Evolutionary conservation across 805 yeast species (phyloP).

Genomic region (Yamadazyma takamatsuzukensis): DNA sequence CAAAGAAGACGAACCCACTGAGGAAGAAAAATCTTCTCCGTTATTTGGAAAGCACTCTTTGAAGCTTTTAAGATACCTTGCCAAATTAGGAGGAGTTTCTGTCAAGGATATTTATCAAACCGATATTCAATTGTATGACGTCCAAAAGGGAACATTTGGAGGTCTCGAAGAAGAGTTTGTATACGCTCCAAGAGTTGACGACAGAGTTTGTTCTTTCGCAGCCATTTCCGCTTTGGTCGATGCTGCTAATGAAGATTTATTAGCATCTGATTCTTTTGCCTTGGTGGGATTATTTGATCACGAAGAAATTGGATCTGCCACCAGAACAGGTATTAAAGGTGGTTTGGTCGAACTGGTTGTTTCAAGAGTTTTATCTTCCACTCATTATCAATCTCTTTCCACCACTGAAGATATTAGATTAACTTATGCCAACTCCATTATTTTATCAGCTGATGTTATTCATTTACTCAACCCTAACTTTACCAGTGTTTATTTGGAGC

Average conservation of each 20-base stretch:
- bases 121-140: conserved; percentile 78
- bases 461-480: conserved; percentile 83
- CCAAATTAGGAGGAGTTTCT: conserved; percentile 53
- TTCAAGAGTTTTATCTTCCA: conserved; percentile 46
- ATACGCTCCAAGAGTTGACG: conserved; percentile 82
- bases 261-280: conserved; percentile 40
- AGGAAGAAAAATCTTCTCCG: conserved; percentile 60
- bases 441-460: conserved; percentile 80
- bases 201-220: conserved; percentile 75
- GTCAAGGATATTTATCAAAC: conserved; percentile 63
- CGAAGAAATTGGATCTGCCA: conserved; percentile 80
- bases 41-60: conserved; percentile 67
- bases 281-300: conserved; percentile 69
- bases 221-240: conserved; percentile 60
- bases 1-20: conserved; percentile 47
- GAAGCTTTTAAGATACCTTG: conserved; percentile 63
- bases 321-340: conserved; percentile 81
- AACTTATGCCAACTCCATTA: conserved; percentile 69
- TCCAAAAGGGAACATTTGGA: conserved; percentile 74
- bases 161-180: conserved; percentile 68
- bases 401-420: conserved; percentile 31
- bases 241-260: conserved; percentile 20
- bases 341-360: conserved; percentile 66
- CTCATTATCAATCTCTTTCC: conserved; percentile 14
- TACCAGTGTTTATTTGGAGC: conserved; percentile 60